Conservation (phyloP, 352 stramenopile genomes). For the Phytopythium vexans region DNA sequence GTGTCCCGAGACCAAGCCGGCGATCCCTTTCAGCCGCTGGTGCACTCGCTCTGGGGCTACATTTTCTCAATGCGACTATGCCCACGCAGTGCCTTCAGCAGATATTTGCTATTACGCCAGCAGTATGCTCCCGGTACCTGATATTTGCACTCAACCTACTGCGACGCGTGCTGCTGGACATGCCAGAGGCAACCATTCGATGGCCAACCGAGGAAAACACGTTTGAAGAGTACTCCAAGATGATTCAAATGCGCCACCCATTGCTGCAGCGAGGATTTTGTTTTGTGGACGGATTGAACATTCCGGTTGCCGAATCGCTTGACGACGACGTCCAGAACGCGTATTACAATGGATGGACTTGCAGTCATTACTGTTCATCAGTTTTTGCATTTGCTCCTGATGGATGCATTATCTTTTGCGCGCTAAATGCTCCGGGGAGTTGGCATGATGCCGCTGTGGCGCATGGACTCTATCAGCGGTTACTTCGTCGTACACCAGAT, state of each 20-base stretch:
- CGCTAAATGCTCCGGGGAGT: slow-evolving; percentile 8
- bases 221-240: slow-evolving; percentile 9
- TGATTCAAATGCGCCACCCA: slow-evolving; percentile 12
- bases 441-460: slow-evolving; percentile 16
- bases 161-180: neutral
- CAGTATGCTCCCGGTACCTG: slow-evolving; percentile 13
- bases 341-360: slow-evolving; percentile 22
- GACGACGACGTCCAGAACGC: slow-evolving; percentile 13
- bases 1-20: neutral
- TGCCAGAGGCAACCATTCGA: slow-evolving; percentile 2
- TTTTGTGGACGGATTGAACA: slow-evolving; percentile 16
- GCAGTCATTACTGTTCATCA: slow-evolving; percentile 13
- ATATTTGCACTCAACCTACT: slow-evolving; percentile 12
- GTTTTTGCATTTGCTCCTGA: slow-evolving; percentile 16
- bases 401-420: slow-evolving; percentile 7
- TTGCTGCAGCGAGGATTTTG: slow-evolving; percentile 8
- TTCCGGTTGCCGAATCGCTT: slow-evolving; percentile 5
- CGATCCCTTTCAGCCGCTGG: slow-evolving; percentile 5
- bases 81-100: slow-evolving; percentile 9
- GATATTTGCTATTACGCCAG: slow-evolving; percentile 13
- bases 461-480: slow-evolving; percentile 8
- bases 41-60: slow-evolving; percentile 11
- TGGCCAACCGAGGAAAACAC: slow-evolving; percentile 1
- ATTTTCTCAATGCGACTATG: slow-evolving; percentile 16
- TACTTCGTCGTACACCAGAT: slow-evolving; percentile 5